Percentiles rank a stretch among this genome's conserved stretches.
These are phyloP conservation scores for Ambrosiella xylebori DNA, from an alignment of 2,329 filamentous ascomycete genomes.

Conservation along the genomic window DNA sequence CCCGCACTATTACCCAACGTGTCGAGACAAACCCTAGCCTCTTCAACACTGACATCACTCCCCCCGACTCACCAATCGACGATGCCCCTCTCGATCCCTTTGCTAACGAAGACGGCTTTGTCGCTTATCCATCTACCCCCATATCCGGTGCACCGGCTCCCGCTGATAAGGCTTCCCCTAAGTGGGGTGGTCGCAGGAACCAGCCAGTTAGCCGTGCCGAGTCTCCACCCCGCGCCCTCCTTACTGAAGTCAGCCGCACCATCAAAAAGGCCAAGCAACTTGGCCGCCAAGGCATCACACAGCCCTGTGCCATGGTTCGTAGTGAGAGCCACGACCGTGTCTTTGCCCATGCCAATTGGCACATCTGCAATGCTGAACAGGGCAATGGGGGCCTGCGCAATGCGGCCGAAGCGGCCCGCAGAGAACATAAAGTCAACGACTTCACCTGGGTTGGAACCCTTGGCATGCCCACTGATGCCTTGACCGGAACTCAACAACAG, in stretches of 20 bases:
- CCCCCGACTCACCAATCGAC: conserved; percentile 36
- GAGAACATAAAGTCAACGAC: conserved; percentile 51
- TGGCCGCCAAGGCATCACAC: conserved; percentile 39
- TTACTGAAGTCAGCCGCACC: conserved; percentile 49
- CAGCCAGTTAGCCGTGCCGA: conserved; percentile 64
- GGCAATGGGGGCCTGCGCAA: conserved; percentile 87
- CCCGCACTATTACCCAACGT: conserved; percentile 18
- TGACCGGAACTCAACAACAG: conserved; percentile 57
- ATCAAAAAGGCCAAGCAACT: conserved; percentile 35
- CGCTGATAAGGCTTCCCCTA: conserved; percentile 56
- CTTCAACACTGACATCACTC: conserved; percentile 35
- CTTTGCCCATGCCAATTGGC: conserved; percentile 68
- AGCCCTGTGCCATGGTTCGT: conserved; percentile 33
- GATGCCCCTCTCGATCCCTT: conserved; percentile 34
- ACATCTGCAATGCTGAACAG: conserved; percentile 67
- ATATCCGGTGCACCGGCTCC: conserved; percentile 37
- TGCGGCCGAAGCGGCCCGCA: conserved; percentile 60
- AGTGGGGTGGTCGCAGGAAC: conserved; percentile 59
- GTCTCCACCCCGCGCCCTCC: conserved; percentile 56
- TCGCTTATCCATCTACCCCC: conserved; percentile 30
- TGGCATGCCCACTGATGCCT: conserved; percentile 81
- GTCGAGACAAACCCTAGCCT: conserved; percentile 30
- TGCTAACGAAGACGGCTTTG: conserved; percentile 38
- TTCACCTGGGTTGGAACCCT: conserved; percentile 84
- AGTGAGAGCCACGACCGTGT: conserved; percentile 50